Evolutionary conservation across 192 early-diverging fungal species (phyloP).

Genomic region (Podila epigama): DNA sequence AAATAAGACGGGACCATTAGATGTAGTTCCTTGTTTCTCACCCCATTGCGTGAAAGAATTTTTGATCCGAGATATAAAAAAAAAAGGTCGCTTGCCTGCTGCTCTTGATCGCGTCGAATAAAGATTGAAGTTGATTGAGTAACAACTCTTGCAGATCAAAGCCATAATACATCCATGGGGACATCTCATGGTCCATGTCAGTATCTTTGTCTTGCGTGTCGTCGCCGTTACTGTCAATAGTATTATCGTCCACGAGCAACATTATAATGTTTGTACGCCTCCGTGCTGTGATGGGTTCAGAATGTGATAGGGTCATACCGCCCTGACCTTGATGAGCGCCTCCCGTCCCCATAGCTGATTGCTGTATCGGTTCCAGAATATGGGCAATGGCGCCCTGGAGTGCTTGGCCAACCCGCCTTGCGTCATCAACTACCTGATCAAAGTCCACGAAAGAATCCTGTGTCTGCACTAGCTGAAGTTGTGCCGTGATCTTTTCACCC

Average conservation of each 20-base stretch:
- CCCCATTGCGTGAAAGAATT: no score
- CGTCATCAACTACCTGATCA: neutral
- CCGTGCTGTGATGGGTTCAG: neutral
- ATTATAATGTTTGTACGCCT: constrained; percentile 22
- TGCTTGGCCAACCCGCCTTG: constrained; percentile 20
- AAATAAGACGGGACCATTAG: neutral
- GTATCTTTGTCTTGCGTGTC: neutral
- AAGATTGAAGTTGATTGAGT: neutral
- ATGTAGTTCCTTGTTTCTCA: neutral
- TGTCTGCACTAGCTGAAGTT: constrained; percentile 10
- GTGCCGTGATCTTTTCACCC: constrained; percentile 30
- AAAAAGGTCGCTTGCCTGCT: constrained; percentile 9
- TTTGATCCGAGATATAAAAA: neutral
- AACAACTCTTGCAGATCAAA: constrained; percentile 11
- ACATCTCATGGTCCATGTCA: neutral
- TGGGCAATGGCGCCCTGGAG: constrained; percentile 34
- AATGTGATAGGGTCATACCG: neutral
- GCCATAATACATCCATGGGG: constrained; percentile 12
- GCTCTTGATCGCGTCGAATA: constrained; percentile 14
- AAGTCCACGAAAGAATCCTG: neutral
- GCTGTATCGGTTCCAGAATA: constrained; percentile 17
- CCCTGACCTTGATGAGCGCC: neutral
- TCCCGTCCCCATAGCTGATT: neutral
- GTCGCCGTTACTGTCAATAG: neutral
- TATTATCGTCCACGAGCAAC: constrained; percentile 13